These are phyloP conservation scores for Isochrysis galbana DNA, from an alignment of 78 protist species.

Conservation along the genomic window DNA sequence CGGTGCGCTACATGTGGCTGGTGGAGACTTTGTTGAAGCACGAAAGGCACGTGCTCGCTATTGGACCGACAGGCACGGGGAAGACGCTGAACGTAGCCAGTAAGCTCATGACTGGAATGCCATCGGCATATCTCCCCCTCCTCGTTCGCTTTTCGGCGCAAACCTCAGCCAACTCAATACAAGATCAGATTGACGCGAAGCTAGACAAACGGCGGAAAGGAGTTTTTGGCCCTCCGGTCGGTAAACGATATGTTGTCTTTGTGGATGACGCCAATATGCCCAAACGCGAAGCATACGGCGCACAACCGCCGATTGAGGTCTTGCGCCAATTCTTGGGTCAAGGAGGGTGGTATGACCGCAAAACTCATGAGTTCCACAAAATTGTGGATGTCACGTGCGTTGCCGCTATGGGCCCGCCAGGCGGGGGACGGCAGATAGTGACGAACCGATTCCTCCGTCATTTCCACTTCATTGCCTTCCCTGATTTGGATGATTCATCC, in stretches of 20 bases:
- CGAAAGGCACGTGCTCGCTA: neutral
- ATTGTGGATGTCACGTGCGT: constrained; percentile 55
- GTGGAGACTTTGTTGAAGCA: neutral
- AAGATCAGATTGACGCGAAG: constrained; percentile 65
- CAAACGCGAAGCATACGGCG: constrained; percentile 68
- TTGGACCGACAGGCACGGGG: constrained; percentile 64
- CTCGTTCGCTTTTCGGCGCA: constrained; percentile 73
- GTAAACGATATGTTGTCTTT: constrained; percentile 54
- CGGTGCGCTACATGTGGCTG: constrained; percentile 39
- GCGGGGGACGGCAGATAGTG: constrained; percentile 78
- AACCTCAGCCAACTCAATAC: constrained; percentile 74
- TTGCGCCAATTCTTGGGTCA: constrained; percentile 68
- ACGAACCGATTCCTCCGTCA: constrained; percentile 79
- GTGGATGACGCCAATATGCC: constrained; percentile 92
- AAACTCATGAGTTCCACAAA: constrained; percentile 40
- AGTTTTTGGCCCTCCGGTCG: constrained; percentile 65
- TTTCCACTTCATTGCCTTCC: constrained; percentile 76
- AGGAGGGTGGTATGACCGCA: constrained; percentile 72
- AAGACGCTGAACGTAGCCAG: constrained; percentile 32
- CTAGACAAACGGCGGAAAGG: constrained; percentile 57
- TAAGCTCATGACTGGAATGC: constrained; percentile 28
- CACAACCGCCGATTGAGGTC: constrained; percentile 89
- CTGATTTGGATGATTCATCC: constrained; percentile 57
- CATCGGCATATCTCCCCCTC: constrained; percentile 34
- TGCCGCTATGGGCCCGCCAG: constrained; percentile 87